Percentiles rank a stretch among this genome's conserved stretches.
Evolutionary conservation across 768 basidiomycete species (phyloP).

Genomic region (Rhizopogon vesiculosus): DNA sequence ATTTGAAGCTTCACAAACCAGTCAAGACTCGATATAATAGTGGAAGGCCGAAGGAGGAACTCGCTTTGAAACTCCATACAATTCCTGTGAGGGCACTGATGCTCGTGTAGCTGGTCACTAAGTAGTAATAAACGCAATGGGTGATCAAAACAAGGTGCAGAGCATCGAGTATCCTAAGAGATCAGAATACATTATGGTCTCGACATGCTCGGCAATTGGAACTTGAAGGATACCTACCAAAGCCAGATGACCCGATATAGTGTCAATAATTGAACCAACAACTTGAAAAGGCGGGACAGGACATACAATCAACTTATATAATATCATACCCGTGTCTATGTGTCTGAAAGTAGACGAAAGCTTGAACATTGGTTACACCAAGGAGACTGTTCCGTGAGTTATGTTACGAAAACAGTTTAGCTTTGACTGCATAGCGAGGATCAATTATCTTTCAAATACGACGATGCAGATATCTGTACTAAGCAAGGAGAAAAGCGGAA

Average conservation of each 20-base stretch:
- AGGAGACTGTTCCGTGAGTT: neutral
- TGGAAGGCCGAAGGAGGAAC: neutral
- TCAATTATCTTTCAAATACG: no score
- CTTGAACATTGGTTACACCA: neutral
- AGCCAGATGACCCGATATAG: neutral
- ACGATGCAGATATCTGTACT: no score
- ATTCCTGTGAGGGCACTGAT: conserved; percentile 21
- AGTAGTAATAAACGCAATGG: conserved; percentile 32
- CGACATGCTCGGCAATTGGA: neutral
- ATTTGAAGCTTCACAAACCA: neutral
- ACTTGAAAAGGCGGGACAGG: no score
- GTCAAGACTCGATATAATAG: no score
- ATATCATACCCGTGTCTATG: neutral
- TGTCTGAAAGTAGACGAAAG: neutral
- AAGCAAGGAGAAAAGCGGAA: no score
- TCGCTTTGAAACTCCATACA: conserved; percentile 19
- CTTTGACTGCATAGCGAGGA: neutral
- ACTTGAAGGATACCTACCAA: neutral
- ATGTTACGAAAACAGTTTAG: neutral
- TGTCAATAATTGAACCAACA: neutral
- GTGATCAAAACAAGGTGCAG: conserved; percentile 31
- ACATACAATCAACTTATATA: neutral
- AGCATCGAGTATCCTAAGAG: conserved; percentile 29
- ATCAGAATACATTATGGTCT: neutral
- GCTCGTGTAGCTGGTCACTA: conserved; percentile 29